A percentile compares a stretch with the other conserved stretches of the same genome.
These are phyloP conservation scores for Agroathelia rolfsii DNA, from an alignment of 1,284 basidiomycete species.

Conservation along the genomic window DNA sequence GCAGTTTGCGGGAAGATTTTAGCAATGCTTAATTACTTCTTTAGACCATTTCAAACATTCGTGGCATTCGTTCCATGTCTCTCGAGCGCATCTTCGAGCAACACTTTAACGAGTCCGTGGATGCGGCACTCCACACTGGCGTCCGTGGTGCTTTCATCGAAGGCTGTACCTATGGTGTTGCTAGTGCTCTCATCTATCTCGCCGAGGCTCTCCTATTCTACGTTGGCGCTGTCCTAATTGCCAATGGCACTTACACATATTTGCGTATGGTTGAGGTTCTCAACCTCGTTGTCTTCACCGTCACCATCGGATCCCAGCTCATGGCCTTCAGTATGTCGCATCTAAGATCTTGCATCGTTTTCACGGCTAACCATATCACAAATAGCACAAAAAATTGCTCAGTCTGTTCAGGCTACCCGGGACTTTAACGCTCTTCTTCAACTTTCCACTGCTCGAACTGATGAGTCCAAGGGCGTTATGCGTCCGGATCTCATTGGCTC, in stretches of 20 bases:
- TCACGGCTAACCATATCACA: slow-evolving; percentile 12
- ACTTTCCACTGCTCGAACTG: slow-evolving; percentile 44
- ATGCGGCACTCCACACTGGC: slow-evolving; percentile 57
- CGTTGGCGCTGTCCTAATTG: slow-evolving; percentile 78
- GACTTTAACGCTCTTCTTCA: slow-evolving; percentile 67
- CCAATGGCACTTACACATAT: slow-evolving; percentile 76
- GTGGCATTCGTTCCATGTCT: slow-evolving; percentile 85
- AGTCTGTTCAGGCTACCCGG: slow-evolving; percentile 68
- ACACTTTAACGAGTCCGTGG: slow-evolving; percentile 58
- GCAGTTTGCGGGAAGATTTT: slow-evolving; percentile 4
- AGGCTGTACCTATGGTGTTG: slow-evolving; percentile 76
- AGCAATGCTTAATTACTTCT: slow-evolving; percentile 7
- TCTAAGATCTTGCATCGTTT: neutral
- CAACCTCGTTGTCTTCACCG: slow-evolving; percentile 86
- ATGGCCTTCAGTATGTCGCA: slow-evolving; percentile 74
- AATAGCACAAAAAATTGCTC: slow-evolving; percentile 70
- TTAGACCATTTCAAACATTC: slow-evolving; percentile 76
- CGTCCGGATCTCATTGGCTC: slow-evolving; percentile 54
- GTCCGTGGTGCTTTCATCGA: slow-evolving; percentile 73
- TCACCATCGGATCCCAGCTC: slow-evolving; percentile 84
- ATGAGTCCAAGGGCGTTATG: slow-evolving; percentile 59
- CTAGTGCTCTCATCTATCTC: slow-evolving; percentile 77
- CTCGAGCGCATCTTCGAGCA: slow-evolving; percentile 67
- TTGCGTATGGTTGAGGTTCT: slow-evolving; percentile 83
- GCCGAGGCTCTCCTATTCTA: slow-evolving; percentile 88